Conservation (phyloP, 1,139 yeast species). For the Scheffersomyces segobiensis region DNA sequence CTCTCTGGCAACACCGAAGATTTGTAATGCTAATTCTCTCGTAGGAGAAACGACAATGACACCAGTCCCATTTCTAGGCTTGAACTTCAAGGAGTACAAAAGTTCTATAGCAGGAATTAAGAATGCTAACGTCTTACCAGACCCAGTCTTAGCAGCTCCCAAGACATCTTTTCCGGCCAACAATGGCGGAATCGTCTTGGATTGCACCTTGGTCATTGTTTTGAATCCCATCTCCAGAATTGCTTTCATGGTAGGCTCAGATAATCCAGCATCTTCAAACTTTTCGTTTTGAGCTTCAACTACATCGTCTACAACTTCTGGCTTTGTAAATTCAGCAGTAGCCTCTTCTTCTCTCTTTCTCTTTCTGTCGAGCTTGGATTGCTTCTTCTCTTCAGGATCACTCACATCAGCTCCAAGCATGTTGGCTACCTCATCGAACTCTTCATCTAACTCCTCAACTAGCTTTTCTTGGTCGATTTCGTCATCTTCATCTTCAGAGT, state of each 20-base stretch:
- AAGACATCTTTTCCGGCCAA: slow-evolving; percentile 93
- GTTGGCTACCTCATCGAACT: slow-evolving; percentile 57
- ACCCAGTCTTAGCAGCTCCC: slow-evolving; percentile 98
- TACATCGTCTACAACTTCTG: slow-evolving; percentile 27
- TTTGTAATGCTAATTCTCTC: slow-evolving; percentile 91
- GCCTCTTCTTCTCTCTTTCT: slow-evolving; percentile 18
- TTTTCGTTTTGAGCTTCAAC: slow-evolving; percentile 37
- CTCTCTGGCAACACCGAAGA: slow-evolving; percentile 95
- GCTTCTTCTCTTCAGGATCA: slow-evolving; percentile 38
- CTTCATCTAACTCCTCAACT: slow-evolving; percentile 51
- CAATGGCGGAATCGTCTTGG: slow-evolving; percentile 91
- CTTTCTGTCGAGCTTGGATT: slow-evolving; percentile 18
- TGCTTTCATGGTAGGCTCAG: slow-evolving; percentile 79
- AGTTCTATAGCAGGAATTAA: slow-evolving; percentile 93
- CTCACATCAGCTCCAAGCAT: slow-evolving; percentile 46
- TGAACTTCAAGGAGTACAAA: slow-evolving; percentile 82
- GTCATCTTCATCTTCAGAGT: slow-evolving; percentile 3
- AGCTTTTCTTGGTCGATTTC: slow-evolving; percentile 38
- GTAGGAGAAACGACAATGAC: slow-evolving; percentile 86
- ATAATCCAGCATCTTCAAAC: slow-evolving; percentile 60
- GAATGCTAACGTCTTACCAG: slow-evolving; percentile 96
- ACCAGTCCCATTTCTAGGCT: slow-evolving; percentile 92
- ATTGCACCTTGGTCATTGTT: slow-evolving; percentile 90
- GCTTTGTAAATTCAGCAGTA: slow-evolving; percentile 25
- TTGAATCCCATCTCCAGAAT: slow-evolving; percentile 84